Base-by-base conservation (phyloP, 768 basidiomycete species). In the Boletus edulis region DNA sequence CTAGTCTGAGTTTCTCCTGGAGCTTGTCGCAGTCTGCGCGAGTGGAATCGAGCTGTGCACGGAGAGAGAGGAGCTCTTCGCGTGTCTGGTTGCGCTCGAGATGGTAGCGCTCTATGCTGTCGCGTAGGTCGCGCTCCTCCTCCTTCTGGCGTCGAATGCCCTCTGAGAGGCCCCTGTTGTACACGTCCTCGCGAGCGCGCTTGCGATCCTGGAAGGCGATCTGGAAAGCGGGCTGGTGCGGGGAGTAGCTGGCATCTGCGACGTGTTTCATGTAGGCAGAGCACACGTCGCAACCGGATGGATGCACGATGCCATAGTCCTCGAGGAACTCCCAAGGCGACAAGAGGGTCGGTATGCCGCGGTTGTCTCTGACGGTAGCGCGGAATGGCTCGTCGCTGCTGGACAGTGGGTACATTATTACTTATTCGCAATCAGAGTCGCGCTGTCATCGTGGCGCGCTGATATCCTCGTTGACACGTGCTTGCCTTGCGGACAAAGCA, bases 281-380 rank as follows among this genome's bases (percentile, higher is more conserved):
- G 55, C 76, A 77, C 14, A 67, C 62, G 18, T 66, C 67, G 61
- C 76, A 77, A 55, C 71, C 76, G 1, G 71, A 67, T 6, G 71
- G 67, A 46, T 77, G 76, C 3, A 77, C 70, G 37, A 77, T 67
- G 24, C 76, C 76, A 52, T 71, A 74, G 59, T 68, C 67, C 15
- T 73, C 67, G 56, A 76, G 67, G 64, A 64, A 71, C 64, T 74
- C 73, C 76, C 76, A 77, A 8, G 71, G 66, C 2, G 73, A 71
- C 35, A 71, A 51, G 22, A 71, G 71, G 4, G 70, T 71, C 9
- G 70, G 70, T 3, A 71, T 55, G 31, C 69, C 67, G 38, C 71
- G 71, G 24, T 42, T 71, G 46, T 71, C 70, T 61, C 70, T 58
- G 54, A 62, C 44, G 32, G 63, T 35, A 7, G 29, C 56, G 44